These are phyloP conservation scores for Fusarium dlaminii DNA, from an alignment of 2,329 filamentous ascomycete species.

Conservation along the genomic window DNA sequence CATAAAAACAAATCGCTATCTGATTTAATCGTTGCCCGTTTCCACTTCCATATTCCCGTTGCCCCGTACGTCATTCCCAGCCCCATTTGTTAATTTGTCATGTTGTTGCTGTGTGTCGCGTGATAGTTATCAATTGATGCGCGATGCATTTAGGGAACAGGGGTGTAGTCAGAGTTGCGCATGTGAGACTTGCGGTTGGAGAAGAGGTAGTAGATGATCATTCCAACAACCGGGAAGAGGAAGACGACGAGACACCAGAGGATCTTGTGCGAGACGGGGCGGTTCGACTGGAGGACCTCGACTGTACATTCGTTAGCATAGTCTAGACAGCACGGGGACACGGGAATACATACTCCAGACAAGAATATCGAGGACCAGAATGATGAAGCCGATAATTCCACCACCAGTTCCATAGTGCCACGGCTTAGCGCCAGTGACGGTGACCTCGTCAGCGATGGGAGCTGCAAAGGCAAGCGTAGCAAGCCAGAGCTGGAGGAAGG, in stretches of 20 bases:
- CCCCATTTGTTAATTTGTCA: background rate
- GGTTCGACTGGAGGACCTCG: conserved; percentile 72
- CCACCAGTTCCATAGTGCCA: conserved; percentile 71
- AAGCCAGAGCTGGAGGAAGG: conserved; percentile 48
- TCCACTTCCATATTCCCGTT: rapidly evolving
- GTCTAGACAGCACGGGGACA: background rate
- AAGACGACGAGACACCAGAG: conserved; percentile 72
- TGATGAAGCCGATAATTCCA: conserved; percentile 68
- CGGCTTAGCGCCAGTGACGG: conserved; percentile 51
- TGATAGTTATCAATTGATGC: background rate
- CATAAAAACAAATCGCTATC: background rate
- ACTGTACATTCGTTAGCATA: conserved; percentile 52
- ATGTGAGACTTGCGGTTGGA: conserved; percentile 68
- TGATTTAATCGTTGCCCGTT: background rate
- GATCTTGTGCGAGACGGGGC: conserved; percentile 65
- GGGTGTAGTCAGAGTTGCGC: conserved; percentile 63
- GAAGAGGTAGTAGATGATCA: conserved; percentile 72
- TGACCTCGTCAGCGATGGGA: conserved; percentile 46
- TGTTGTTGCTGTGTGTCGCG: background rate
- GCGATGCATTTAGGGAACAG: conserved; percentile 29
- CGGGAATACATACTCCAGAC: conserved; percentile 64
- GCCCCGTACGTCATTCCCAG: background rate
- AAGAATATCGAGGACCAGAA: conserved; percentile 70
- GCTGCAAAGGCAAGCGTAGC: conserved; percentile 62
- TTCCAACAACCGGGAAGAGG: conserved; percentile 69